Evolutionary conservation across 75 land plant species (phyloP), one percentile per base, ranked within the genome.

Genomic region (Selaginella moellendorffii): DNA sequence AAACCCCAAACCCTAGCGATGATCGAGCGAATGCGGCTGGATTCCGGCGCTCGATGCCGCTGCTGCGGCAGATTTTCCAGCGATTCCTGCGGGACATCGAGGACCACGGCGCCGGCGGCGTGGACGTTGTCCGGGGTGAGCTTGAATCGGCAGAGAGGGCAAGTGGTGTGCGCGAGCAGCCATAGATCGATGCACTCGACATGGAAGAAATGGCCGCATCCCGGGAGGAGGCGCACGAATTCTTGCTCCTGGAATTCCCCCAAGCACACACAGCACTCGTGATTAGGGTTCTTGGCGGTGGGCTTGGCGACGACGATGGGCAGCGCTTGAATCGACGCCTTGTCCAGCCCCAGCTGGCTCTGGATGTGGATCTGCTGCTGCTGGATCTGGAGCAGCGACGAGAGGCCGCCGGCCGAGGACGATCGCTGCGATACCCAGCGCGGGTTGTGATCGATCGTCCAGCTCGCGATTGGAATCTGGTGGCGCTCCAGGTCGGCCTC

Each of bases 251-350:
- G 81, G 42, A 88, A 88, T 53, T 81, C 88, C 63, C 65, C 63
- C 64, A 88, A 27, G 64, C 93, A 88, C 10, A 88, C 86, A 0
- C 85, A 81, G 72, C 93, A 88, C 64, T 88, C 93, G 28, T 88
- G n/a, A n/a, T n/a, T n/a, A n/a, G n/a, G n/a, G n/a, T n/a, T n/a
- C n/a, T n/a, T n/a, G n/a, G n/a, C n/a, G n/a, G n/a, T 85, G 23
- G 82, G 78, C 52, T 62, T 72, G 24, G 89, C 72, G 53, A 30
- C 59, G 27, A 69, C 71, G 18, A 63, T 14, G 1, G 71, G 71
- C 0, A 69, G 52, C 0, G 28, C 9, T 0, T 62, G 64, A 0
- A 69, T 19, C n/a, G 62, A 1, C 2, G 54, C 46, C 12, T 52
- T 62, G 14, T 69, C 71, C 0, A 69, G 68, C 23, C 66, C 71